phyloP scores from a whole-genome alignment of 2,329 filamentous ascomycete species.

The Onygenales sp. region DNA sequence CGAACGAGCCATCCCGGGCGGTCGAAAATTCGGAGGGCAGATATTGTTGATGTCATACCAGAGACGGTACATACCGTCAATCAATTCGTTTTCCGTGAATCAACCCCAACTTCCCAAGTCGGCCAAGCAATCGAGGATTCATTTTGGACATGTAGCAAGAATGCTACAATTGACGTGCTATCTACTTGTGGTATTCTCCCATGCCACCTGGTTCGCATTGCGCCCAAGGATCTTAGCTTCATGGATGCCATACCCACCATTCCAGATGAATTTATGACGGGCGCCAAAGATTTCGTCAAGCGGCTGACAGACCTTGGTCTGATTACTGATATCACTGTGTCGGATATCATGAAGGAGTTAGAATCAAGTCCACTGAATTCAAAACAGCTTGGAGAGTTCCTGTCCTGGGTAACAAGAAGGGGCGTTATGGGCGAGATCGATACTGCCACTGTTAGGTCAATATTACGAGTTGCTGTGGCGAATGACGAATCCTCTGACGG shows the following conservation, averaged over 20 bases:
- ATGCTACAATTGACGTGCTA: conserved; percentile 74
- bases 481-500: conserved; percentile 49
- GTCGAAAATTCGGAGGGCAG: conserved; percentile 50
- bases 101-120: conserved; percentile 76
- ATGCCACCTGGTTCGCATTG: conserved; percentile 74
- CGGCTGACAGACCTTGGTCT: conserved; percentile 77
- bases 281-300: conserved; percentile 60
- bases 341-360: conserved; percentile 75
- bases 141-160: conserved; percentile 87
- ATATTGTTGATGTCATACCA: conserved; percentile 59
- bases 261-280: conserved; percentile 62
- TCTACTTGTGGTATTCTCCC: conserved; percentile 79
- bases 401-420: conserved; percentile 73
- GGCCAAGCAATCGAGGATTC: conserved; percentile 85
- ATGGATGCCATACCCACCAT: conserved; percentile 82
- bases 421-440: conserved; percentile 65
- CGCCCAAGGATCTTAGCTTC: conserved; percentile 61
- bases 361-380: conserved; percentile 72
- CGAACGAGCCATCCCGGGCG: conserved; percentile 30
- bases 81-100: conserved; percentile 81
- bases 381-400: conserved; percentile 68
- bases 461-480: conserved; percentile 62
- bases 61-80: conserved; percentile 75
- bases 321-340: conserved; percentile 76
- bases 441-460: conserved; percentile 50